phyloP scores from a whole-genome alignment of 768 basidiomycete genomes.

The Trametes coccinea region DNA sequence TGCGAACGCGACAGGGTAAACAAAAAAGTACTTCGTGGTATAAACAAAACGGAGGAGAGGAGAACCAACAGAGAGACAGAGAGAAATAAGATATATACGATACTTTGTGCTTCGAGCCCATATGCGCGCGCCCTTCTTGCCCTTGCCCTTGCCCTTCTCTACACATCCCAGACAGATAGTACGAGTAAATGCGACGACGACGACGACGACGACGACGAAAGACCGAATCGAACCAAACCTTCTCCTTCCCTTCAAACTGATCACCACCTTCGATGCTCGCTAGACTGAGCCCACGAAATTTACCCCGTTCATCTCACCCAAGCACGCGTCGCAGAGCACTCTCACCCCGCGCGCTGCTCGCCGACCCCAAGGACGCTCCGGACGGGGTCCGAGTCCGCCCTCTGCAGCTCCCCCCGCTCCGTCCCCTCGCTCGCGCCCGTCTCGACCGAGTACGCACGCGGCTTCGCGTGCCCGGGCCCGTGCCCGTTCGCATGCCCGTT shows the following conservation, averaged over 20 bases:
- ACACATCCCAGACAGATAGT: not conserved
- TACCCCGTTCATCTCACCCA: not conserved
- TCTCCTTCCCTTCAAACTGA: no score
- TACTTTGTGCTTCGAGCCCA: not conserved
- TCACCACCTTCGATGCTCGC: no score
- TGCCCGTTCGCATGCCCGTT: constrained; percentile 3
- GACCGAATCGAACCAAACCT: not conserved
- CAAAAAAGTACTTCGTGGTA: constrained; percentile 18
- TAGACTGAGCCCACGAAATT: not conserved
- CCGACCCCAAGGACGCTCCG: constrained; percentile 7
- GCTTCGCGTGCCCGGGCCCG: constrained; percentile 17
- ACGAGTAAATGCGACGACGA: not conserved
- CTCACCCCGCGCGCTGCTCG: not conserved
- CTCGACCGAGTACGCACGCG: constrained; percentile 22
- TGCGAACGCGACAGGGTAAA: not conserved
- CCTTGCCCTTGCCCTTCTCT: not conserved
- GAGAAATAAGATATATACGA: not conserved
- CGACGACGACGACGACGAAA: not conserved
- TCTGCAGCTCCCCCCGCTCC: constrained; percentile 9
- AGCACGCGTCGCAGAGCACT: not conserved
- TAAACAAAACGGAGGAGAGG: no score
- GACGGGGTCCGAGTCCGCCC: constrained; percentile 25
- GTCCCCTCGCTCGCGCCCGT: constrained; percentile 5
- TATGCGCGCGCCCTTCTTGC: not conserved
- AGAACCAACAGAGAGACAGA: no score